Evolutionary conservation across 768 basidiomycete species (phyloP), one percentile per base, ranked within the genome.

Genomic region (Tulasnella sp.): DNA sequence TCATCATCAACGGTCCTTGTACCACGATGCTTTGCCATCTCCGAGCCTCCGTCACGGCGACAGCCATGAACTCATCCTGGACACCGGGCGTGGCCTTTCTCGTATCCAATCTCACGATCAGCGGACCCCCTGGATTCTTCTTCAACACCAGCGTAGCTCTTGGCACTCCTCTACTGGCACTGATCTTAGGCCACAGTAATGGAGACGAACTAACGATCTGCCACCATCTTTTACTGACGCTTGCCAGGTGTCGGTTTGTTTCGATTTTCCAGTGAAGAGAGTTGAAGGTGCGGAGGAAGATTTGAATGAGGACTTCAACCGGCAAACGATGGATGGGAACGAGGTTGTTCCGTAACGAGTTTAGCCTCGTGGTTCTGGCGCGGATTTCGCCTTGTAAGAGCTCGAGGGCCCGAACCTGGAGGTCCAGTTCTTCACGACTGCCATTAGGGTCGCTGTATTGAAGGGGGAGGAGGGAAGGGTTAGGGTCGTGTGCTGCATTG

Each of bases 321-420:
- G 70, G 70, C 29, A 71, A 42, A 71, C 70, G 70, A 29, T 71
- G 35, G 70, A 71, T 71, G 40, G 70, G 70, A 37, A 71, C 40
- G 40, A 37, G 40, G 40, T 37, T 42, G 70, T 71, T 71, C 70
- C 51, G 51, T 51, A 51, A 51, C 51, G 51, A 51, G 51, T 51
- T 51, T 23, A 51, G 51, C 51, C 51, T 51, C 51, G 51, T 51
- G 51, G 51, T 51, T 51, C 51, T 20, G 7, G 51, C 51, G n/a
- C 51, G 51, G 51, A 51, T 51, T 51, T 51, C 51, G 51, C 51
- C 51, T 51, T 51, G 51, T 51, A 51, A n/a, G n/a, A 51, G 51
- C 23, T 51, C 51, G 51, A 51, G 51, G 23, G 51, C 51, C 23
- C 51, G 51, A 51, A 51, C 51, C n/a, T 51, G 51, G 23, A 51